A percentile compares a stretch with the other conserved stretches of the same genome.
phyloP scores from a whole-genome alignment of 345 rosid species.

The Eucalyptus polybractea region DNA sequence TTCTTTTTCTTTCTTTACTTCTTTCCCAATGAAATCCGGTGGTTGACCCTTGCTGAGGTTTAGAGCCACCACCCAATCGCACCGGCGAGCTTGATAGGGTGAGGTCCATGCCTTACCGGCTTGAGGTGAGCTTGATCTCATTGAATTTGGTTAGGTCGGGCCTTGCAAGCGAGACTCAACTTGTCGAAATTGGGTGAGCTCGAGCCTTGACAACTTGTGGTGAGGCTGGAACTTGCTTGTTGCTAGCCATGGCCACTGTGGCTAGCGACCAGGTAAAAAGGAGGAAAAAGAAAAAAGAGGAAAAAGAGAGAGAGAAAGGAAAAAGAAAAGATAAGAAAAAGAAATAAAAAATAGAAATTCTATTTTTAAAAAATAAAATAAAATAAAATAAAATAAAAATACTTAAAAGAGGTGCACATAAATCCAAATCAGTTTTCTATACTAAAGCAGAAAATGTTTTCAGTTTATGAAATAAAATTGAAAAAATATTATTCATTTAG shows the following conservation, averaged over 20 bases:
- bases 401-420: too few species aligned
- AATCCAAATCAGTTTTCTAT: too few species aligned
- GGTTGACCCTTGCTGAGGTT: fast-evolving
- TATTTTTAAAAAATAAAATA: too few species aligned
- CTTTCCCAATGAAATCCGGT: fast-evolving
- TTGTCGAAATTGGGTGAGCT: fast-evolving
- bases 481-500: too few species aligned
- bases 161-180: too few species aligned
- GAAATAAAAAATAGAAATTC: fast-evolving
- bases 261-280: fast-evolving
- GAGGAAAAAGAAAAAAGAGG: fast-evolving
- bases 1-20: too few species aligned
- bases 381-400: too few species aligned
- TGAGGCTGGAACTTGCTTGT: fast-evolving
- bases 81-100: fast-evolving
- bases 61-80: fast-evolving
- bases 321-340: fast-evolving
- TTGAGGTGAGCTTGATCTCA: too few species aligned
- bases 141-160: too few species aligned
- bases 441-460: too few species aligned
- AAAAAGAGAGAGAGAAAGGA: fast-evolving
- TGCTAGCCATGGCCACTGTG: fast-evolving
- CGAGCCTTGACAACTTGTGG: fast-evolving
- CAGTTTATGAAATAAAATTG: too few species aligned
- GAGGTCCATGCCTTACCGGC: fast-evolving